Conservation (phyloP, 257 asterid genomes). For the Rhazya stricta region DNA sequence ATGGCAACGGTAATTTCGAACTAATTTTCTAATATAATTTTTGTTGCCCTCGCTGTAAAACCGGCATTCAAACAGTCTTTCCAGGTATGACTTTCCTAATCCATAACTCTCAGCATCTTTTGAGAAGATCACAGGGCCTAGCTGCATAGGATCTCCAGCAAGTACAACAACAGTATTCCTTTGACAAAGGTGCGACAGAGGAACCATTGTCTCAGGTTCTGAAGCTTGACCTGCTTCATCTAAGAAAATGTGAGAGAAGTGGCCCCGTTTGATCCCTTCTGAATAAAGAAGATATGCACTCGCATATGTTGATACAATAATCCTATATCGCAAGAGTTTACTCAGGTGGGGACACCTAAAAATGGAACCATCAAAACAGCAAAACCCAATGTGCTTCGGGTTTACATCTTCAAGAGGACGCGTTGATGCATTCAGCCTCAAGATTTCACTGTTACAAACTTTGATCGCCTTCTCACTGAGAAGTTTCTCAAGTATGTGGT, state of each 20-base stretch:
- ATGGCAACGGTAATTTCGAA: slow-evolving; percentile 73
- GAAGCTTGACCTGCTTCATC: slow-evolving; percentile 99
- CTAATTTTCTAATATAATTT: slow-evolving; percentile 52
- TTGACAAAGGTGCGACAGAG: slow-evolving; percentile 57
- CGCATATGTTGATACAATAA: slow-evolving; percentile 73
- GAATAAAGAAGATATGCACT: slow-evolving; percentile 57
- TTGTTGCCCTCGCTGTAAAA: slow-evolving; percentile 40
- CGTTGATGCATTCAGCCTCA: slow-evolving; percentile 67
- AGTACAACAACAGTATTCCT: slow-evolving; percentile 51
- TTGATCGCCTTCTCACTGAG: slow-evolving; percentile 26
- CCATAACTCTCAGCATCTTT: slow-evolving; percentile 63
- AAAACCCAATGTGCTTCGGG: slow-evolving; percentile 44
- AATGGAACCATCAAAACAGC: slow-evolving; percentile 45
- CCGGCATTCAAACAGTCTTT: slow-evolving; percentile 58
- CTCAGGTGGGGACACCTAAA: slow-evolving; percentile 54
- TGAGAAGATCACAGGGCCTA: slow-evolving; percentile 78
- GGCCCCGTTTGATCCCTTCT: slow-evolving; percentile 65
- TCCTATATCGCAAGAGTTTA: slow-evolving; percentile 44
- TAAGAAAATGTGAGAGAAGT: slow-evolving; percentile 78
- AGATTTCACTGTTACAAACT: slow-evolving; percentile 40
- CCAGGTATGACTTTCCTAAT: slow-evolving; percentile 72
- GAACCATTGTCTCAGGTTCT: slow-evolving; percentile 94
- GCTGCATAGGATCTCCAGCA: slow-evolving; percentile 96
- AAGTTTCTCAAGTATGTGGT: slow-evolving; percentile 70
- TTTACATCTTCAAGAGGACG: slow-evolving; percentile 72